phyloP scores from a whole-genome alignment of 192 early-diverging fungal species.

The Backusella luteola region DNA sequence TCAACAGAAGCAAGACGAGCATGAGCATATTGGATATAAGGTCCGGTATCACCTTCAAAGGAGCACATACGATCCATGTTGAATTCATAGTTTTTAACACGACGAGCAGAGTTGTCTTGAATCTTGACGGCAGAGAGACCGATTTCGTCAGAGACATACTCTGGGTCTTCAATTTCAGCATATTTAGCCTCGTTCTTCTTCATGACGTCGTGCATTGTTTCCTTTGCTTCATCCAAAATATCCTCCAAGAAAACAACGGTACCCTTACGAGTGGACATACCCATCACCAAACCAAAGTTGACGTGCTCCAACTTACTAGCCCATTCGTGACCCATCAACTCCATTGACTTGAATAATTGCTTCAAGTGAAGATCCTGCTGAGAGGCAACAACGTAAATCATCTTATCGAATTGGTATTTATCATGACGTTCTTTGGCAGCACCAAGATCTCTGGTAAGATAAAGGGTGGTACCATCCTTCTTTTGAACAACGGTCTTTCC shows the following conservation, averaged over 20 bases:
- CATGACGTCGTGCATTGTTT: constrained; percentile 91
- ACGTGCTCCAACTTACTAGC: constrained; percentile 84
- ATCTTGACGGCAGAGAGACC: constrained; percentile 92
- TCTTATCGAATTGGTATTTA: constrained; percentile 85
- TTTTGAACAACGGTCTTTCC: constrained; percentile 83
- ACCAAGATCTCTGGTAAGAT: constrained; percentile 96
- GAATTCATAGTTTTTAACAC: constrained; percentile 95
- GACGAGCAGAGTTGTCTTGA: constrained; percentile 87
- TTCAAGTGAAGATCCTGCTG: constrained; percentile 91
- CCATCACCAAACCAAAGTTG: constrained; percentile 92
- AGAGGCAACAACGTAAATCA: constrained; percentile 89
- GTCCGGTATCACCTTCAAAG: constrained; percentile 99
- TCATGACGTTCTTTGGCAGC: constrained; percentile 90
- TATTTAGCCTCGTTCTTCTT: constrained; percentile 85
- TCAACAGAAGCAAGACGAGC: constrained; percentile 95
- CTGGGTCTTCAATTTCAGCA: constrained; percentile 79
- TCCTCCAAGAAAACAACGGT: constrained; percentile 95
- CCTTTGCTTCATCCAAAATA: constrained; percentile 83
- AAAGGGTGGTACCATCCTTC: constrained; percentile 90
- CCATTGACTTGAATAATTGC: constrained; percentile 92
- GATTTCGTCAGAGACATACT: constrained; percentile 78
- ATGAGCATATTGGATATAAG: constrained; percentile 98
- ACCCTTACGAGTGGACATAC: constrained; percentile 96
- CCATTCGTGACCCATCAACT: constrained; percentile 81
- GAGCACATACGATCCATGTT: constrained; percentile 89